Evolutionary conservation across 1,139 yeast genomes (phyloP), one percentile per base, ranked within the genome.

Genomic region (Yamadazyma blattariae): DNA sequence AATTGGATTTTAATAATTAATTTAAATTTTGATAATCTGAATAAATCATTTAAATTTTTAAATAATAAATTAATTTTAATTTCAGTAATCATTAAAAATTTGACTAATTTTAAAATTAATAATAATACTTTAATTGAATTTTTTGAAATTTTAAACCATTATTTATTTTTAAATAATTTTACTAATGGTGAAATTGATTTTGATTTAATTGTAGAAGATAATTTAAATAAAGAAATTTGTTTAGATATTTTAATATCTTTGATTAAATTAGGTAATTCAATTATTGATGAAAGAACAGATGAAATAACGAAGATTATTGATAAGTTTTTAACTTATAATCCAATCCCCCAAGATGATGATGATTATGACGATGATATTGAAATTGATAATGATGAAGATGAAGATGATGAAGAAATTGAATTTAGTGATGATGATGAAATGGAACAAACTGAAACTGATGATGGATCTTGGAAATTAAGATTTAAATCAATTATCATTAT

Each of bases 401-500:
- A 13, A n/a, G 25, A 23, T 3, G 72, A 64, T 18, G 64, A 61
- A 22, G 71, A 61, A 15, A 57, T 61, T 14, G 61, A 51, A 16
- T 57, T 58, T 34, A 73, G 71, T 23, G 74, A 66, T 29, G 77
- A 67, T 30, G 70, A 67, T 30, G 77, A 71, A 34, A 45, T 56
- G 33, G 61, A 56, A 12, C 37, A 34, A 13, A 41, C 40, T 23
- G 32, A 15, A 9, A 21, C 23, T 19, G 79, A 77, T 35, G 89
- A 82, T 46, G 77, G 79, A 20, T 76, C 86, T 1, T 83, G 94
- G 87, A 81, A 79, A 46, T 56, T 87, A 24, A 67, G 95, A 39
- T 66, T 77, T 28, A 73, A 71, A 37, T 63, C 88, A 0, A 71
- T 78, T 2, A 59, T 63, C 18, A 53, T 82, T 23, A 52, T 74